Percentiles rank a stretch among this genome's conserved stretches.
Evolutionary conservation across 129 eudicot species (phyloP).

Genomic region (Deinandra increscens): DNA sequence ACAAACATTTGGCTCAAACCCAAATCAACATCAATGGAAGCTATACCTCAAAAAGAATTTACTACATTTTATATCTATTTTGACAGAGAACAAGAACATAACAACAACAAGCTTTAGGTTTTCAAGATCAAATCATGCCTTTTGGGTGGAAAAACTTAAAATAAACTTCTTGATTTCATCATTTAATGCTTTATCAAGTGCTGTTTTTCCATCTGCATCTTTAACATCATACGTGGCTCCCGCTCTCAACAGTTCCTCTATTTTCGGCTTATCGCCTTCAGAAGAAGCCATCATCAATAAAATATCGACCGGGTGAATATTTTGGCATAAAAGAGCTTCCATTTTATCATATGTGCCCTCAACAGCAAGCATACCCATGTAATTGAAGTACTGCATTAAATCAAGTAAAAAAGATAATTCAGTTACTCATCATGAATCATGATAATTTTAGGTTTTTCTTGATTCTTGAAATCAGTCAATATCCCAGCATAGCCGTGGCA

Average conservation of each 20-base stretch:
- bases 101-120: constrained; percentile 20
- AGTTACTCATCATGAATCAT: background rate
- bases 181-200: constrained; percentile 59
- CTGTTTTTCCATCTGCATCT: constrained; percentile 72
- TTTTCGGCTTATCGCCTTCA: constrained; percentile 87
- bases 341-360: constrained; percentile 92
- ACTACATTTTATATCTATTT: constrained; percentile 23
- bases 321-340: constrained; percentile 84
- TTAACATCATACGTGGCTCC: constrained; percentile 80
- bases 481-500: background rate
- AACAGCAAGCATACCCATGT: constrained; percentile 99
- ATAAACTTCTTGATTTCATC: constrained; percentile 84
- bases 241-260: constrained; percentile 83
- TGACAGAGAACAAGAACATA: background rate
- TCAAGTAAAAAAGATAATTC: background rate
- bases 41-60: constrained; percentile 5
- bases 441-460: background rate
- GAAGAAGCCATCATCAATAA: constrained; percentile 87
- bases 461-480: background rate
- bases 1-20: background rate
- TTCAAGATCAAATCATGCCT: constrained; percentile 51
- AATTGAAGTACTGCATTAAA: constrained; percentile 73
- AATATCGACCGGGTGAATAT: constrained; percentile 89
- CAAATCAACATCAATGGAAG: background rate
- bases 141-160: constrained; percentile 49